Evolutionary conservation across 306 rosid species (phyloP).

Genomic region (Cucurbita argyrosperma): DNA sequence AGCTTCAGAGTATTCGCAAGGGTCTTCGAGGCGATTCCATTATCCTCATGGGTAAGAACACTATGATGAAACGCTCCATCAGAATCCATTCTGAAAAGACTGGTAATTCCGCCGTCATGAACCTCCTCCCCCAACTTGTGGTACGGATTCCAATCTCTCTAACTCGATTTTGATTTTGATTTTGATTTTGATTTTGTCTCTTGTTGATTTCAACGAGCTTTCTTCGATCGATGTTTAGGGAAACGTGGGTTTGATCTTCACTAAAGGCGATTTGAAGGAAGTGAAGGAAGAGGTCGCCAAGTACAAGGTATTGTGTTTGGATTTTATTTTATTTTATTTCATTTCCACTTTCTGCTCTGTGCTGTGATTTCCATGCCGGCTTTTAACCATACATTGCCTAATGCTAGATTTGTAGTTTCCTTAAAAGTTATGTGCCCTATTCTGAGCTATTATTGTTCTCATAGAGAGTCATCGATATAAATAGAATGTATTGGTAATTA

Average conservation of each 20-base stretch:
- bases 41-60: slow-evolving; percentile 88
- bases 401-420: neutral
- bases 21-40: slow-evolving; percentile 79
- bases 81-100: slow-evolving; percentile 60
- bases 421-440: neutral
- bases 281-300: slow-evolving; percentile 88
- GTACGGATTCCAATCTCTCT: slow-evolving; percentile 10
- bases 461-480: neutral
- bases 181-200: neutral
- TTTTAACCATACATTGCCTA: neutral
- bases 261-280: slow-evolving; percentile 87
- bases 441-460: neutral
- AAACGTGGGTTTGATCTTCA: slow-evolving; percentile 76
- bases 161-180: neutral
- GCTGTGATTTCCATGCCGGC: neutral
- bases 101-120: slow-evolving; percentile 41
- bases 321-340: neutral
- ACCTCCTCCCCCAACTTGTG: slow-evolving; percentile 66
- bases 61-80: slow-evolving; percentile 81
- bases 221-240: slow-evolving; percentile 25
- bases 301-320: slow-evolving; percentile 40
- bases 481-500: neutral
- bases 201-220: neutral
- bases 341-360: neutral
- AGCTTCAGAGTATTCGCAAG: slow-evolving; percentile 61